Evolutionary conservation across 495 filamentous ascomycete species (phyloP), one percentile per base, ranked within the genome.

Genomic region (Neurospora intermedia): DNA sequence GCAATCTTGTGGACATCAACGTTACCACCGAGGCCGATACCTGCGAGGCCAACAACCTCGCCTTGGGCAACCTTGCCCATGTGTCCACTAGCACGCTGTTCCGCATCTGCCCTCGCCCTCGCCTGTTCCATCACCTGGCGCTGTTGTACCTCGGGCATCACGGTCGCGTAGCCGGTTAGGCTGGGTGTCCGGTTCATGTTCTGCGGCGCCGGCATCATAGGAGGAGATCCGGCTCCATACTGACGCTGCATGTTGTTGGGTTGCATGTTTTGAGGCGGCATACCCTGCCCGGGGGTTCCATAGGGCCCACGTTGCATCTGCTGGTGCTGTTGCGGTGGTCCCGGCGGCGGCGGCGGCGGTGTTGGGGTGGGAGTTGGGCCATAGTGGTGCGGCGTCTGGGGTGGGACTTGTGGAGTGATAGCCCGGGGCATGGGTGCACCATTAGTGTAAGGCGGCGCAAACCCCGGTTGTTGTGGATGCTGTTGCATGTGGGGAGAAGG

Each of bases 91-190:
- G 78, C 82, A 31, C 73, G 77, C 71, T 82, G 81, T 59, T 81
- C 81, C 1, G 82, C 83, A 69, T 82, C 81, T 39, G 83, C 82
- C 4, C 83, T 77, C 20, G 85, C 84, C 43, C 82, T 78, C 13
- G 83, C 83, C 75, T 85, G 85, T 43, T 85, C 81, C 82, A 85
- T 78, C 2, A 82, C 76, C 71, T 79, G 79, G 15, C 80, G 77
- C 71, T 82, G 82, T 54, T 82, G 80, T 13, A 77, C 75, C 42
- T 80, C 77, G 5, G 78, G 77, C 79, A 82, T 82, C 43, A 82
- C 80, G 2, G 80, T 81, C 1, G 80, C 78, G 54, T 80, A 82
- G 35, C 82, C 81, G 11, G 81, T 79, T 16, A 79, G 75, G 42
- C 71, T 74, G 20, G 62, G 70, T 70, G 20, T 77, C 73, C 73